A percentile compares a stretch with the other conserved stretches of the same genome.
phyloP scores from a whole-genome alignment of 2,329 filamentous ascomycete genomes.

The Lachnellula hyalina region DNA sequence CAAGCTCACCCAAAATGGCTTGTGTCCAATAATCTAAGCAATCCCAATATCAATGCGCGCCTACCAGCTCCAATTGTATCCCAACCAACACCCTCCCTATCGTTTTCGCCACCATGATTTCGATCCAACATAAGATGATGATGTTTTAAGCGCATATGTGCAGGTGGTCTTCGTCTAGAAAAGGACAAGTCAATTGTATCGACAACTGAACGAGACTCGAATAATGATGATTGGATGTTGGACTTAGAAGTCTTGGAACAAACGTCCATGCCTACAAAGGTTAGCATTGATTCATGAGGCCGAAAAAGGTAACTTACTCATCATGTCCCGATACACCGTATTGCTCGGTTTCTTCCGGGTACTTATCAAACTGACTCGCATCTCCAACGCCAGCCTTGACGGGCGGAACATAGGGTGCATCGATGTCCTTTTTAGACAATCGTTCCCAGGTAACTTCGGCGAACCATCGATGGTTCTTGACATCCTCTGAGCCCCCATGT shows the following conservation, averaged over 20 bases:
- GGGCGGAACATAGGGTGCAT: constrained; percentile 94
- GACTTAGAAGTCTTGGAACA: constrained; percentile 3
- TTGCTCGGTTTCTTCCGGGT: constrained; percentile 91
- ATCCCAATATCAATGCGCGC: neutral
- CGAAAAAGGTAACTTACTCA: constrained; percentile 60
- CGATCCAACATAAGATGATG: neutral
- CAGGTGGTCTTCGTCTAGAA: neutral
- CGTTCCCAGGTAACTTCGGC: constrained; percentile 97
- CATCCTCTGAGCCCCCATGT: constrained; percentile 83
- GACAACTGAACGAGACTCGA: neutral
- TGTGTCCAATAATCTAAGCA: neutral
- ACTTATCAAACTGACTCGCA: constrained; percentile 96
- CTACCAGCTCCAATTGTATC: neutral
- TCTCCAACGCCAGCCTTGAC: constrained; percentile 92
- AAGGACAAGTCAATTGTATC: neutral
- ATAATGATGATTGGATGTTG: neutral
- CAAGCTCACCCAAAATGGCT: neutral
- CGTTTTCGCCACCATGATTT: neutral
- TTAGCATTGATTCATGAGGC: neutral
- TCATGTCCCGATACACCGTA: constrained; percentile 78
- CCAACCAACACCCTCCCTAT: neutral
- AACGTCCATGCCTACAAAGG: neutral
- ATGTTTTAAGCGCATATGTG: constrained; percentile 1
- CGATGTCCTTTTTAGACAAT: constrained; percentile 90
- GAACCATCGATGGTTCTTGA: constrained; percentile 96